Base-by-base conservation (phyloP, 1,139 yeast species). In the Kurtzmaniella quercitrusa region DNA sequence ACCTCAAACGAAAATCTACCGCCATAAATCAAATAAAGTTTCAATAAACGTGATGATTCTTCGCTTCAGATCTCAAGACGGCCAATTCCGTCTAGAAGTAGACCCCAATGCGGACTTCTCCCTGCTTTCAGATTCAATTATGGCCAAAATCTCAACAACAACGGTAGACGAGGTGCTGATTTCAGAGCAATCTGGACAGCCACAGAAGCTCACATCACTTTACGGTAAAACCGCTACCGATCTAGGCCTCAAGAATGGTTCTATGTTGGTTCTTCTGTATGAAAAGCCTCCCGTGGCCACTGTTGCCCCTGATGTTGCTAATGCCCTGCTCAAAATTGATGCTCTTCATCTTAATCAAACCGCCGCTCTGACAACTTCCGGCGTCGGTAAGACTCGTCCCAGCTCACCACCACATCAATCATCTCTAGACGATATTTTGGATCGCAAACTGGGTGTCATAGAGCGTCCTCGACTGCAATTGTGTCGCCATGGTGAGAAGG, bases 401-500 rank as follows among this genome's bases (percentile, higher is more conserved):
- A 38, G 8, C 5, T 33, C 26, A 14, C 40, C 17, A 37, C 39
- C 16, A 15, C 43, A 9, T 34, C 82, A 82, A 55, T 62, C 82
- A 34, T 68, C 78, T 0, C 73, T 91, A 0, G 98, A 94, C 60
- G 77, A 76, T 44, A 60, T 60, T n/a, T 68, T 91, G 35, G 94
- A 85, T 42, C 71, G 69, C 38, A 73, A 77, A 42, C 78, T 79
- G 38, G 99, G 98, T 1, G 68, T 85, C 45, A 88, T 94, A 46
- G 65, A 73, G 33, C 75, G 98, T 33, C 64, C 71, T 26, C 75
- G 71, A 48, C 79, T 88, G 5, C 59, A 64, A 4, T 70, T 89
- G 55, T 93, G 98, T 61, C 79, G 84, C 45, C 98, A 94, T 59
- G 88, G 94, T 3, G 91, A 83, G 33, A 85, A 84, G 53, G 98